These are phyloP conservation scores for Acorus calamus DNA, from an alignment of 106 monocot species.

Conservation along the genomic window DNA sequence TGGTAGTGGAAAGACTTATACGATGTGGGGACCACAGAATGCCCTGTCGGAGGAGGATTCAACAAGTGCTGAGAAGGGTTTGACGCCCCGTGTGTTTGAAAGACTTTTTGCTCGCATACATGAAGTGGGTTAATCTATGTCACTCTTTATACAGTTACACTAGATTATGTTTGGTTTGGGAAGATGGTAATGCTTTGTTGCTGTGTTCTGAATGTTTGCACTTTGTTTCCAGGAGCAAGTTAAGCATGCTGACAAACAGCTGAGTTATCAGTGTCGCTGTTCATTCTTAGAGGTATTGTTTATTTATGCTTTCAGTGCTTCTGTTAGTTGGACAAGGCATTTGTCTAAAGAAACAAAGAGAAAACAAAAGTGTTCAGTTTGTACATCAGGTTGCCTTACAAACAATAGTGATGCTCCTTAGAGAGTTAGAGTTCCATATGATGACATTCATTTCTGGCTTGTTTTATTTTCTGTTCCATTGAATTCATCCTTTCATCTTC, in stretches of 20 bases:
- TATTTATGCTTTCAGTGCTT: not conserved
- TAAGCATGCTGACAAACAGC: constrained; percentile 67
- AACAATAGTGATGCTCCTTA: too few relatives aligned
- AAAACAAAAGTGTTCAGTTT: too few relatives aligned
- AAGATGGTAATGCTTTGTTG: too few relatives aligned
- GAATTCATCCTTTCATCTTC: not conserved
- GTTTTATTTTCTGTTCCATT: constrained; percentile 5
- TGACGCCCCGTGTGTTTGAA: constrained; percentile 97
- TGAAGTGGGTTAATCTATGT: constrained; percentile 38
- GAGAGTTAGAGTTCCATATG: too few relatives aligned
- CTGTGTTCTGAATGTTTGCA: too few relatives aligned
- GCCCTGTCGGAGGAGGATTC: constrained; percentile 44
- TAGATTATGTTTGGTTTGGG: not conserved
- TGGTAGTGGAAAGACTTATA: constrained; percentile 97
- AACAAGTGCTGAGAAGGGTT: constrained; percentile 49
- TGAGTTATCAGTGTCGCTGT: constrained; percentile 75
- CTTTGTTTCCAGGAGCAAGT: constrained; percentile 49
- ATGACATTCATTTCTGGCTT: not conserved
- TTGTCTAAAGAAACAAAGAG: too few relatives aligned
- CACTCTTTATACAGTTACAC: too few relatives aligned
- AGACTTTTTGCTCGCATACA: constrained; percentile 66
- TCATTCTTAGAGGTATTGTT: constrained; percentile 67
- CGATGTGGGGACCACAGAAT: constrained; percentile 91
- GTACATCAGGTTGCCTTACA: too few relatives aligned
- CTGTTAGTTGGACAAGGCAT: not conserved